phyloP scores from a whole-genome alignment of 495 filamentous ascomycete species.

The Aspergillus conjunctus region DNA sequence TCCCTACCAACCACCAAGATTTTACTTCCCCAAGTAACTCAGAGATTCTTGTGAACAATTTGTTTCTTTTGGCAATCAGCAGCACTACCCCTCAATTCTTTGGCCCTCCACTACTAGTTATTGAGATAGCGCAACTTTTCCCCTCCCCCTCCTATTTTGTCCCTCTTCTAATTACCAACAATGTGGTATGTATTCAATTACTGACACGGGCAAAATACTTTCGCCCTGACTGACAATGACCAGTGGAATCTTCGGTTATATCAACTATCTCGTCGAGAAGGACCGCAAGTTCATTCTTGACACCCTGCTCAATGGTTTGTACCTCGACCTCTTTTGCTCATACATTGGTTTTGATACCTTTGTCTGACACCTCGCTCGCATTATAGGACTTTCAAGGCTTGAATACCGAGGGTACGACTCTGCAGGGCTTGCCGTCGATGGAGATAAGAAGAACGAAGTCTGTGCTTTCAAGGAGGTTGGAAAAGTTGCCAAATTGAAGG shows the following conservation, averaged over 20 bases:
- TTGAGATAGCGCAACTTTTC: background rate
- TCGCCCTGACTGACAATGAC: background rate
- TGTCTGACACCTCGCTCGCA: background rate
- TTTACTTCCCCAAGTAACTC: background rate
- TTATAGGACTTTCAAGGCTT: conserved; percentile 73
- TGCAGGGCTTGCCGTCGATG: conserved; percentile 92
- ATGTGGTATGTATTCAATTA: conserved; percentile 41
- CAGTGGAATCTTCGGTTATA: conserved; percentile 99
- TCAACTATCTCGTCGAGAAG: conserved; percentile 89
- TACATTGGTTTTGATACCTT: background rate
- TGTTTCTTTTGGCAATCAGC: too few species aligned
- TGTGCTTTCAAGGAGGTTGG: conserved; percentile 98
- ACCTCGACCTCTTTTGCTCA: background rate
- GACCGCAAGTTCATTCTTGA: conserved; percentile 93
- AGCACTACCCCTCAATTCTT: too few species aligned
- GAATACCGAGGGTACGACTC: conserved; percentile 98
- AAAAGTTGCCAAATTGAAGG: conserved; percentile 94
- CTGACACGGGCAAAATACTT: background rate
- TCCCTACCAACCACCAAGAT: background rate
- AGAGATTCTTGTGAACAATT: background rate
- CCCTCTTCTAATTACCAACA: conserved; percentile 13
- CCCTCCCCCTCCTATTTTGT: conserved; percentile 3
- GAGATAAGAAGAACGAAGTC: conserved; percentile 98
- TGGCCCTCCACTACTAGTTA: too few species aligned
- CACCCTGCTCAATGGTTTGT: conserved; percentile 90